These are phyloP conservation scores for Coniochaeta ligniaria DNA, from an alignment of 2,329 filamentous ascomycete genomes.

Conservation along the genomic window DNA sequence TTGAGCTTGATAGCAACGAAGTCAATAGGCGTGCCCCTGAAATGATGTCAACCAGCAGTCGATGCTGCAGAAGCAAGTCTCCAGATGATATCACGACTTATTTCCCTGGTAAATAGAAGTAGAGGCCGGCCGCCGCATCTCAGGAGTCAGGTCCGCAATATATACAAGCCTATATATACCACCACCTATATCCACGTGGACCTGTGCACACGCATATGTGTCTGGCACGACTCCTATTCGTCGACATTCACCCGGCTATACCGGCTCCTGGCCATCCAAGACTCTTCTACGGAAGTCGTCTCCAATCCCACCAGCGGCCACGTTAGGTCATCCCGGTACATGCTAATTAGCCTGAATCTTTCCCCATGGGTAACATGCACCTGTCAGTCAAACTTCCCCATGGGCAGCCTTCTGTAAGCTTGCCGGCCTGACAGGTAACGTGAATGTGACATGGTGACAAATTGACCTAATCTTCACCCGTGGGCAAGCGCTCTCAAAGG, in stretches of 20 bases:
- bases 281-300: background rate
- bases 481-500: background rate
- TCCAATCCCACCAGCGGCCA: background rate
- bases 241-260: background rate
- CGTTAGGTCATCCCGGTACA: background rate
- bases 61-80: background rate
- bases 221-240: background rate
- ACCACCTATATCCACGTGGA: background rate
- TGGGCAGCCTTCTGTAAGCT: background rate
- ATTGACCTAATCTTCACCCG: slow-evolving; percentile 2
- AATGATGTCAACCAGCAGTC: slow-evolving; percentile 1
- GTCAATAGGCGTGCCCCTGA: background rate
- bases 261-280: background rate
- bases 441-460: background rate
- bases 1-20: background rate
- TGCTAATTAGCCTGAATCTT: slow-evolving; percentile 1
- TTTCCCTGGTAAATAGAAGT: background rate
- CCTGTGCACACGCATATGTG: background rate
- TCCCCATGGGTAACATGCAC: background rate
- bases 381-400: background rate
- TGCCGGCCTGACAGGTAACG: background rate
- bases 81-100: background rate
- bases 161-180: background rate
- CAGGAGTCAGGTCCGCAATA: background rate
- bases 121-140: background rate